Evolutionary conservation across 495 filamentous ascomycete species (phyloP), one percentile per base, ranked within the genome.

Genomic region (Geopyxis carbonaria): DNA sequence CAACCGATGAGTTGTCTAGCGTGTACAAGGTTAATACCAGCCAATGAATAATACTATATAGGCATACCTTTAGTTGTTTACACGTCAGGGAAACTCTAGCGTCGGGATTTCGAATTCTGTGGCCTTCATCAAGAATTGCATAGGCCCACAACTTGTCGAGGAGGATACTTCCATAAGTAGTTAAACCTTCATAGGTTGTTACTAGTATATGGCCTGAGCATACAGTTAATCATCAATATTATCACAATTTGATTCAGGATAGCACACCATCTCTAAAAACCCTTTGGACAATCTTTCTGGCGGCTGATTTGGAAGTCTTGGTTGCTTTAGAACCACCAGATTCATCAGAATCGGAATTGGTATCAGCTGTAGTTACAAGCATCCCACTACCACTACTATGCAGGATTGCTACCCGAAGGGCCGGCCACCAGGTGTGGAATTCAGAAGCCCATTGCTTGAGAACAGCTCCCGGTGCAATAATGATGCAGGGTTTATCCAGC

Each of bases 361-460:
- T 62, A 25, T 69, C 11, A 3, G 13, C 18, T 4, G 25, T 7
- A 13, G 14, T 7, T 45, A 91, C 83, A 13, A 94, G 62, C 89
- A 95, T 94, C 2, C 89, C 89, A 52, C 84, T 93, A 6, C 89
- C 89, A 14, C 87, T 93, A 0, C 80, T 79, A 60, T 97, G 89
- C 27, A 97, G 61, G 45, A 95, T 95, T 0, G 85, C 91, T 0
- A 95, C 89, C 15, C 89, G 75, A 20, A 97, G 66, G 14, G 89
- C 76, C 11, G 89, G 89, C 89, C 89, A 95, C 89, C 89, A 97
- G 18, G 75, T 72, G 57, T 95, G 89, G 48, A 97, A 94, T 51
- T 97, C 89, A 43, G 91, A 89, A 7, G 93, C 89, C 89, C 89
- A 97, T 53, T 95, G 86, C 43, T 79, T 80, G 62, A 97, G 72